These are phyloP conservation scores for Corinectria fuckeliana DNA, from an alignment of 2,329 filamentous ascomycete species.

Conservation along the genomic window DNA sequence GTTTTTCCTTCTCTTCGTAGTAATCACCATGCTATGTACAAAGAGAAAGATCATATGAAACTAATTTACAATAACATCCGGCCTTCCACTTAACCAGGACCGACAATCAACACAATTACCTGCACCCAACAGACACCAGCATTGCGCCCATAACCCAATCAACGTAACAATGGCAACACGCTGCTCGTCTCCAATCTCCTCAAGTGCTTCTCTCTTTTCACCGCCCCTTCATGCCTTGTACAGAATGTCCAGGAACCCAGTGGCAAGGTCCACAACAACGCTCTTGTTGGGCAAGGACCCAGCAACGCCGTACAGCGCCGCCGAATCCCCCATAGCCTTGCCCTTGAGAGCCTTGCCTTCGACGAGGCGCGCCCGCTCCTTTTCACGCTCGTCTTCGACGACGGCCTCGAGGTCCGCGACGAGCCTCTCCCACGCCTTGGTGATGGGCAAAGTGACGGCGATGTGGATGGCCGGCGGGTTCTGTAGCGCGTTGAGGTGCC, in stretches of 20 bases:
- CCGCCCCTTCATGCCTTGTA: constrained; percentile 74
- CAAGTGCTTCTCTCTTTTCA: neutral
- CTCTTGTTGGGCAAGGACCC: constrained; percentile 95
- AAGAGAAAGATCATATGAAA: neutral
- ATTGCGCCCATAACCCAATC: neutral
- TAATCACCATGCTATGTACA: neutral
- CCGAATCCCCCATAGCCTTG: constrained; percentile 77
- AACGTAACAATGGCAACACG: constrained; percentile 9
- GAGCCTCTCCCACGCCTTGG: constrained; percentile 80
- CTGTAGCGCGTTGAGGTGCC: constrained; percentile 96
- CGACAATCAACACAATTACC: constrained; percentile 1
- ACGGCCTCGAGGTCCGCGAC: constrained; percentile 74
- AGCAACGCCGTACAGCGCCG: constrained; percentile 92
- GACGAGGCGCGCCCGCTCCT: constrained; percentile 74
- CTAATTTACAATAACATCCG: constrained; percentile 1
- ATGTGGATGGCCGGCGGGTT: constrained; percentile 91
- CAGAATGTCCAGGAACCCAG: constrained; percentile 88
- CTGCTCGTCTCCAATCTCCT: neutral
- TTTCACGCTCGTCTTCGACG: constrained; percentile 77
- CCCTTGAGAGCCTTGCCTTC: constrained; percentile 72
- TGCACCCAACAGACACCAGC: constrained; percentile 2
- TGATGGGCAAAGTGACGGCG: constrained; percentile 88
- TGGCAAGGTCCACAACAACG: constrained; percentile 88
- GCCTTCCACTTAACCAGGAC: neutral
- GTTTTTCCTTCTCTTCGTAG: neutral